These are phyloP conservation scores for Alternaria atra DNA, from an alignment of 2,329 filamentous ascomycete species.

Conservation along the genomic window DNA sequence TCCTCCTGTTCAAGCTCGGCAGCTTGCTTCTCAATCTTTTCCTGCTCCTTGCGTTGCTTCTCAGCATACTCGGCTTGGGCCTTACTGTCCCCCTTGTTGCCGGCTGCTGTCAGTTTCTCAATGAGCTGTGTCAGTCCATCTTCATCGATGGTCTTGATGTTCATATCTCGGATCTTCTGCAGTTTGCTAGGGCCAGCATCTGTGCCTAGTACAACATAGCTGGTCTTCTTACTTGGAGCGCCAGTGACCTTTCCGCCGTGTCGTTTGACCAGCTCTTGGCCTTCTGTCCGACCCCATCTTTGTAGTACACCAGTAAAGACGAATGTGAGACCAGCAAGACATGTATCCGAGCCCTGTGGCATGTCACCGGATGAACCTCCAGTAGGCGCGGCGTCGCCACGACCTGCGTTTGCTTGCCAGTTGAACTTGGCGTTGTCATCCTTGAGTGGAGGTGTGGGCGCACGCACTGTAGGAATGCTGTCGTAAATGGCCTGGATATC, in stretches of 20 bases:
- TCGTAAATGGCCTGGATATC: slow-evolving; percentile 85
- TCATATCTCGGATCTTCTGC: slow-evolving; percentile 79
- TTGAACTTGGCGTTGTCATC: slow-evolving; percentile 78
- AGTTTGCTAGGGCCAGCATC: slow-evolving; percentile 96
- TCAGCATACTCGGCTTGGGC: slow-evolving; percentile 85
- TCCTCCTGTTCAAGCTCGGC: slow-evolving; percentile 88
- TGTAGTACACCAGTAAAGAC: slow-evolving; percentile 93
- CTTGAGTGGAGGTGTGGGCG: slow-evolving; percentile 83
- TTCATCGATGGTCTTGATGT: slow-evolving; percentile 93
- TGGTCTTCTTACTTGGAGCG: slow-evolving; percentile 90
- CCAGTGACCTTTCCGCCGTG: slow-evolving; percentile 92
- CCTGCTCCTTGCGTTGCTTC: slow-evolving; percentile 85
- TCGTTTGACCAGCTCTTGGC: slow-evolving; percentile 83
- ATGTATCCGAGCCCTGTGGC: slow-evolving; percentile 86
- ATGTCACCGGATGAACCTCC: slow-evolving; percentile 71
- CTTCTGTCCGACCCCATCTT: slow-evolving; percentile 83
- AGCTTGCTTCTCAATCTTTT: slow-evolving; percentile 81
- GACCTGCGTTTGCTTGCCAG: slow-evolving; percentile 68
- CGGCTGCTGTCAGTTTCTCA: slow-evolving; percentile 79
- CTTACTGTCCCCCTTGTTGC: slow-evolving; percentile 76
- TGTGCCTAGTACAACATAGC: slow-evolving; percentile 86
- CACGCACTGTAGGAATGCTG: slow-evolving; percentile 81
- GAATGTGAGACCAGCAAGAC: slow-evolving; percentile 86
- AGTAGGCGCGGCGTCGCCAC: slow-evolving; percentile 69
- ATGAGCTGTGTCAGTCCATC: slow-evolving; percentile 91